Evolutionary conservation across 805 yeast species (phyloP).

Genomic region (Grigorovia yakushimaensis): DNA sequence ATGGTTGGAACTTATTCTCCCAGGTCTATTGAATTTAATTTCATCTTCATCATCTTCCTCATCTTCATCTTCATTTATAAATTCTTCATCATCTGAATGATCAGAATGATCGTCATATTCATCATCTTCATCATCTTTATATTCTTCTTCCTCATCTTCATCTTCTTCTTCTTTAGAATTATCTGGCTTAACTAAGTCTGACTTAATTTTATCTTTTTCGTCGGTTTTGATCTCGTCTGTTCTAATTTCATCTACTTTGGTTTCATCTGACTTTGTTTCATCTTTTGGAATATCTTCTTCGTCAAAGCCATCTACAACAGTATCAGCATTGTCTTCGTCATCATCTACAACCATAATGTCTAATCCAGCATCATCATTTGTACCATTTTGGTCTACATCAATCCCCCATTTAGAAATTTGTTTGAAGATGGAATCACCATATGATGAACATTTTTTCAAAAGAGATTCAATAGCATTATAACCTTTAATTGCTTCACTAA

Average conservation of each 20-base stretch:
- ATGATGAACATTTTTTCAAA: slow-evolving; percentile 69
- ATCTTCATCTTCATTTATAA: slow-evolving; percentile 23
- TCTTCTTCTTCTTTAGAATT: background rate
- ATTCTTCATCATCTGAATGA: slow-evolving; percentile 21
- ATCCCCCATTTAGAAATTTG: slow-evolving; percentile 88
- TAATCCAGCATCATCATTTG: slow-evolving; percentile 29
- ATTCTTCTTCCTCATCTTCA: slow-evolving; percentile 1
- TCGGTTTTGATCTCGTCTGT: background rate
- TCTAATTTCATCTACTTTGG: background rate
- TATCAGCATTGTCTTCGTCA: slow-evolving; percentile 25
- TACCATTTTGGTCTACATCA: slow-evolving; percentile 40
- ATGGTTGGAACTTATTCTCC: slow-evolving; percentile 8
- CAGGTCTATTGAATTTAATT: slow-evolving; percentile 18
- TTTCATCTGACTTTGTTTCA: background rate
- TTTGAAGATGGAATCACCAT: slow-evolving; percentile 58
- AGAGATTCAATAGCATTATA: slow-evolving; percentile 93
- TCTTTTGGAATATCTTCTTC: slow-evolving; percentile 14
- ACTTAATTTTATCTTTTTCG: background rate
- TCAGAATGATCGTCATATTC: slow-evolving; percentile 27
- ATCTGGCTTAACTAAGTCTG: background rate
- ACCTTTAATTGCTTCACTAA: slow-evolving; percentile 66
- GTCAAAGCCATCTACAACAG: slow-evolving; percentile 25
- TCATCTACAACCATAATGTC: slow-evolving; percentile 17
- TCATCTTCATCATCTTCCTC: slow-evolving; percentile 15
- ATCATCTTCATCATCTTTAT: background rate